A percentile compares a stretch with the other conserved stretches of the same genome.
phyloP scores from a whole-genome alignment of 179 eudicot genomes.

The Carnegiea gigantea region DNA sequence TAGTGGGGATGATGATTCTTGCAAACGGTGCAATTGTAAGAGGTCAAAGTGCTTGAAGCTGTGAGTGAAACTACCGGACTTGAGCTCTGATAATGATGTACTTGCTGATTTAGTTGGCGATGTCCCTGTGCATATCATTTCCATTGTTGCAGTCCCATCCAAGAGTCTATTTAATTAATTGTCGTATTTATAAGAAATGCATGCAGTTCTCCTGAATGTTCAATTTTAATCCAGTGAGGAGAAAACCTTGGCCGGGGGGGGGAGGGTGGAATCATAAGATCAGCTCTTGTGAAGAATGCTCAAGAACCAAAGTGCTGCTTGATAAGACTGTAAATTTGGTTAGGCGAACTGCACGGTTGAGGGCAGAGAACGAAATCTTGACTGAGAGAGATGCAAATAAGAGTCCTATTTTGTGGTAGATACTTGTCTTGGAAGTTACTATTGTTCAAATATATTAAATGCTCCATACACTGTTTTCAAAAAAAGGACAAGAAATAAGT shows the following conservation, averaged over 20 bases:
- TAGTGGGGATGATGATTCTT: slow-evolving; percentile 52
- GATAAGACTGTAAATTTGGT: not conserved
- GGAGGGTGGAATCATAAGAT: not conserved
- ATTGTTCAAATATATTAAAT: not conserved
- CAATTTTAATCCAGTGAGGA: not conserved
- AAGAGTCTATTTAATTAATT: not conserved
- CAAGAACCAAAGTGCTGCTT: not conserved
- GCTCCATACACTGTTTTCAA: too few relatives aligned
- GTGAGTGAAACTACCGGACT: slow-evolving; percentile 40
- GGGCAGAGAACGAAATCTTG: not conserved
- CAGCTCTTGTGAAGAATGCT: not conserved
- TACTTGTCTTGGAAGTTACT: not conserved
- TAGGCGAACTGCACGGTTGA: not conserved
- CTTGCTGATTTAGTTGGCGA: not conserved
- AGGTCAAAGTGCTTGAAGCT: slow-evolving; percentile 84
- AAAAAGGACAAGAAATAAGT: too few relatives aligned
- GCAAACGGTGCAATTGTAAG: slow-evolving; percentile 82
- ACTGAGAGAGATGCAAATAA: not conserved
- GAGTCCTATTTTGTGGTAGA: not conserved
- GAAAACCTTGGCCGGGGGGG: not conserved
- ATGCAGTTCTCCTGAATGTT: not conserved
- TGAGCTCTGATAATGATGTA: not conserved
- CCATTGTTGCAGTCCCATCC: not conserved
- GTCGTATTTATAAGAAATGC: not conserved
- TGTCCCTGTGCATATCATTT: not conserved